A percentile compares a stretch with the other conserved stretches of the same genome.
phyloP scores from a whole-genome alignment of 1,284 basidiomycete genomes.

The Malassezia brasiliensis region DNA sequence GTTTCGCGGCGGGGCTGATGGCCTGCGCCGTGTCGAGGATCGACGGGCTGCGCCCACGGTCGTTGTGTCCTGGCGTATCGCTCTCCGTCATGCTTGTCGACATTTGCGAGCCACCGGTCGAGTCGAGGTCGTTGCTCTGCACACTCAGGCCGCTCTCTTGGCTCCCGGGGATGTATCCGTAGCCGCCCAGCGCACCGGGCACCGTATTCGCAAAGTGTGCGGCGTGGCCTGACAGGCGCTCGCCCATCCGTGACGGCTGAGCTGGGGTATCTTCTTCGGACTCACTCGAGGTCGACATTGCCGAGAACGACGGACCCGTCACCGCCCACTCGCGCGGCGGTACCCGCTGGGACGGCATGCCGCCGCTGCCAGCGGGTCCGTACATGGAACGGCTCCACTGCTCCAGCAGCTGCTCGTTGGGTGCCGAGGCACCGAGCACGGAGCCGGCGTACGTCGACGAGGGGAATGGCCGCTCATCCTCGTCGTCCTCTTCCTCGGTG shows the following conservation, averaged over 20 bases:
- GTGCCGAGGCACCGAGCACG: background rate
- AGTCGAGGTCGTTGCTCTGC: conserved; percentile 3
- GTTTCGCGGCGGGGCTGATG: conserved; percentile 10
- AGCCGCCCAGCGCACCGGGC: conserved; percentile 31
- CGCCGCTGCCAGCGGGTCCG: background rate
- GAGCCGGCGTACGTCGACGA: background rate
- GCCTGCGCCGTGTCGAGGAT: conserved; percentile 32
- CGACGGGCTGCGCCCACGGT: conserved; percentile 28
- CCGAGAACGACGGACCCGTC: conserved; percentile 13
- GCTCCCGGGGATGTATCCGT: conserved; percentile 42
- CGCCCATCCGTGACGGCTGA: background rate
- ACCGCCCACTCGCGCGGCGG: background rate
- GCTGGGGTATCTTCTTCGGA: conserved; percentile 14
- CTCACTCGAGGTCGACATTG: conserved; percentile 15
- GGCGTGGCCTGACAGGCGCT: background rate
- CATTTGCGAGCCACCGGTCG: conserved; percentile 2
- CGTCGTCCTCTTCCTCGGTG: conserved; percentile 19
- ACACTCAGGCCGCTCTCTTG: conserved; percentile 33
- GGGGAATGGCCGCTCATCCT: conserved; percentile 17
- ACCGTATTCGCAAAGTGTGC: background rate
- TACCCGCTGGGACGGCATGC: background rate
- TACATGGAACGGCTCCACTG: conserved; percentile 18
- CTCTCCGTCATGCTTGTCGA: conserved; percentile 19
- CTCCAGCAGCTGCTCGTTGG: conserved; percentile 14
- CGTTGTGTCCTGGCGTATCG: conserved; percentile 6